Evolutionary conservation across 2,329 filamentous ascomycete species (phyloP).

Genomic region (Colletotrichum neosansevieriae): DNA sequence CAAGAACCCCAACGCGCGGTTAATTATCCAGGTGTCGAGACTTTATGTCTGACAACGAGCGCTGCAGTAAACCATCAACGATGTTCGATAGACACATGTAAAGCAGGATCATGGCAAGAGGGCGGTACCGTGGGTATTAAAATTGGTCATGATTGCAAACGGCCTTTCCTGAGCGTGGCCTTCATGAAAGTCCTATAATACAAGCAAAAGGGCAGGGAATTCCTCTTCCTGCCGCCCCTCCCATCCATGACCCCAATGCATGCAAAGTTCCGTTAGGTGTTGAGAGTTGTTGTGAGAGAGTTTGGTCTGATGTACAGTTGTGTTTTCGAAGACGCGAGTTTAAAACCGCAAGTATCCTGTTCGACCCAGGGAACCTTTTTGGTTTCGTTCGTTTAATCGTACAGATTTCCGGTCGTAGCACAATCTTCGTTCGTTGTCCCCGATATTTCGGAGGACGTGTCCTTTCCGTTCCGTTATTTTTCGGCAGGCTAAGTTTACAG

Average conservation of each 20-base stretch:
- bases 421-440: slow-evolving; percentile 28
- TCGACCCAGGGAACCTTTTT: not conserved
- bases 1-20: too few relatives aligned
- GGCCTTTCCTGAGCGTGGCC: slow-evolving; percentile 29
- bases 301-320: slow-evolving; percentile 38
- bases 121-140: slow-evolving; percentile 25
- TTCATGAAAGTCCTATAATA: slow-evolving; percentile 40
- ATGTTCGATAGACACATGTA: too few relatives aligned
- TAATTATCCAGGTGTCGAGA: too few relatives aligned
- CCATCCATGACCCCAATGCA: slow-evolving; percentile 40
- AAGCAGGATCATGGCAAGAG: not conserved
- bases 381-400: too few relatives aligned
- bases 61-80: too few relatives aligned
- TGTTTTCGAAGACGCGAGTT: slow-evolving; percentile 27
- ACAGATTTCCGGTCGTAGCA: not conserved
- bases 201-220: slow-evolving; percentile 39
- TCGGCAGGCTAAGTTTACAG: slow-evolving; percentile 53
- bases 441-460: not conserved
- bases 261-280: slow-evolving; percentile 37
- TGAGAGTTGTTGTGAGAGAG: slow-evolving; percentile 31
- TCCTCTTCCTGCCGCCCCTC: slow-evolving; percentile 34
- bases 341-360: slow-evolving; percentile 18
- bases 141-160: slow-evolving; percentile 39
- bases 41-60: too few relatives aligned
- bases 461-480: not conserved